These are phyloP conservation scores for Rhynchospora breviuscula DNA, from an alignment of 176 grass and related monocot species.

Conservation along the genomic window DNA sequence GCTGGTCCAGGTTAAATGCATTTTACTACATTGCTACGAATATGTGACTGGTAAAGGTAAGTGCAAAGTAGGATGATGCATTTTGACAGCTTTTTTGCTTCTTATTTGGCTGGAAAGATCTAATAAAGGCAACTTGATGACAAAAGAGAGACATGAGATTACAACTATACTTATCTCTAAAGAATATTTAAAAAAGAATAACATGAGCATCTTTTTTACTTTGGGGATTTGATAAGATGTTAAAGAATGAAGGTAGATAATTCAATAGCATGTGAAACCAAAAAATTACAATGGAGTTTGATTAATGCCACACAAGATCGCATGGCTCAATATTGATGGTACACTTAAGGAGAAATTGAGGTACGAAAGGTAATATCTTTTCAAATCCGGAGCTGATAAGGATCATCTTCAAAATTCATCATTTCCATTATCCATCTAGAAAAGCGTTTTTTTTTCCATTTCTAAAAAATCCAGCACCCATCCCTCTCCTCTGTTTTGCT, in stretches of 20 bases:
- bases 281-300: not conserved
- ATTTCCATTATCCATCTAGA: too few species aligned
- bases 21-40: not conserved
- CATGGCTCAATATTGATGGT: not conserved
- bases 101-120: not conserved
- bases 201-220: not conserved
- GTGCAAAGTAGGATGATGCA: not conserved
- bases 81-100: not conserved
- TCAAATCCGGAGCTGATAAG: too few species aligned
- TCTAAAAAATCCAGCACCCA: too few species aligned
- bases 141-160: conserved; percentile 11
- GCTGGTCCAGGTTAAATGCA: not conserved
- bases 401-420: too few species aligned
- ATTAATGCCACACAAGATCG: not conserved
- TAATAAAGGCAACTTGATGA: not conserved
- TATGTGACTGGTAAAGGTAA: not conserved
- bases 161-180: too few species aligned
- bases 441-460: too few species aligned
- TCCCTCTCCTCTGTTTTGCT: too few species aligned
- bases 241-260: not conserved
- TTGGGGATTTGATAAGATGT: conserved; percentile 6
- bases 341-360: too few species aligned
- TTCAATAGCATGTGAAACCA: too few species aligned
- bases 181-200: not conserved
- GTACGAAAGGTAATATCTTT: too few species aligned